Evolutionary conservation across 768 basidiomycete species (phyloP), one percentile per base, ranked within the genome.

Genomic region (Wakefieldia striispora): DNA sequence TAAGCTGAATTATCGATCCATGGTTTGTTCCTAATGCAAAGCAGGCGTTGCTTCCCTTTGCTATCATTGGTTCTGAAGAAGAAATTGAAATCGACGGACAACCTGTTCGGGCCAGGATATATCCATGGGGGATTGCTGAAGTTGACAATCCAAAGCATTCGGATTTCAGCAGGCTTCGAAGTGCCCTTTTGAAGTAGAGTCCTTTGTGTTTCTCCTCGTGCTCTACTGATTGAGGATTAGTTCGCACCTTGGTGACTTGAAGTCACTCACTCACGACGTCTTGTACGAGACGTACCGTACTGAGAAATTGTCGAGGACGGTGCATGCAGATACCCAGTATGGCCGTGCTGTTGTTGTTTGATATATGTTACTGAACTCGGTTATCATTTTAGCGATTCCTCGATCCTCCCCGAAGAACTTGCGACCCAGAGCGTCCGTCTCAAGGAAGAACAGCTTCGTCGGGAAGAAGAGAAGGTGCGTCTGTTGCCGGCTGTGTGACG

Each of bases 101-200:
- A 69, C 83, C 83, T 38, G 85, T 97, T 56, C 88, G 97, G 52
- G 95, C 91, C 35, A 81, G 97, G 58, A 86, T 93, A 64, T 99
- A 98, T 71, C 97, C 97, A 4, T 99, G 97, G 97, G 97, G 97
- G 62, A 80, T 98, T 52, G 97, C 90, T 43, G 95, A 98, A 67
- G 95, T 98, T 53, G 97, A 99, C 76, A 97, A 98, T 70, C 93
- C 94, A n/a, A 89, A 92, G 68, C 97, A 99, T 74, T 97, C 91
- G n/a, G 97, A 99, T 75, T 98, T 98, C 69, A 90, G 88, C 70
- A 78, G 93, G 50, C 81, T 99, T 51, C 77, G 95, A 59, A 88
- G 89, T 55, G 95, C 95, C 36, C 76, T 99, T 47, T 78, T 99
- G 60, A 89, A 88, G 92, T 94, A 67, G 61, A 76, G 19, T 42